Evolutionary conservation across 2,329 filamentous ascomycete species (phyloP).

Genomic region (Exophiala mesophila): DNA sequence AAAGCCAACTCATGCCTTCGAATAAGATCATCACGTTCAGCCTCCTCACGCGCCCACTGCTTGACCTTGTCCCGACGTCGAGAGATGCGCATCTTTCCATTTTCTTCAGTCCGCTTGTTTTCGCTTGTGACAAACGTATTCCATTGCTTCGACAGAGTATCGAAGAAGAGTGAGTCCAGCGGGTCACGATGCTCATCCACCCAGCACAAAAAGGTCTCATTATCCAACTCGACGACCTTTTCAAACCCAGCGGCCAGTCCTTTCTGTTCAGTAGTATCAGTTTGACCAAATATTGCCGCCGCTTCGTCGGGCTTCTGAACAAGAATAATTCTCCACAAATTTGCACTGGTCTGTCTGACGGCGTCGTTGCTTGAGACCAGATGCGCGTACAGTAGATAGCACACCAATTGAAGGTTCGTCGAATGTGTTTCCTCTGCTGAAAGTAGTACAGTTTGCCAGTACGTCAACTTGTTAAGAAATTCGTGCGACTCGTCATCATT

Average conservation of each 20-base stretch:
- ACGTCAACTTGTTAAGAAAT: slow-evolving; percentile 80
- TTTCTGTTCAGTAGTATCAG: slow-evolving; percentile 64
- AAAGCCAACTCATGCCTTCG: slow-evolving; percentile 82
- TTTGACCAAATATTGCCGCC: slow-evolving; percentile 65
- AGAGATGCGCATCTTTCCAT: slow-evolving; percentile 61
- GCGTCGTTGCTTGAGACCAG: slow-evolving; percentile 64
- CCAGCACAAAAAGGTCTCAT: slow-evolving; percentile 82
- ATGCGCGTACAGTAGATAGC: slow-evolving; percentile 89
- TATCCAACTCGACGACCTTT: slow-evolving; percentile 80
- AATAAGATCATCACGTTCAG: slow-evolving; percentile 64
- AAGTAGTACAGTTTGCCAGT: slow-evolving; percentile 92
- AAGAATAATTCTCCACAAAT: slow-evolving; percentile 84
- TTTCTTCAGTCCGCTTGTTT: slow-evolving; percentile 74
- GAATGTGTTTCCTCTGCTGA: slow-evolving; percentile 71
- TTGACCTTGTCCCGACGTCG: slow-evolving; percentile 79
- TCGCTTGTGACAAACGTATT: slow-evolving; percentile 79
- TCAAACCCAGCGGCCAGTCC: slow-evolving; percentile 72
- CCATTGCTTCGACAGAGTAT: slow-evolving; percentile 75
- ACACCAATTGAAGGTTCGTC: slow-evolving; percentile 78
- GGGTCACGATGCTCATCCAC: slow-evolving; percentile 75
- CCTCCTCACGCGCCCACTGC: slow-evolving; percentile 69
- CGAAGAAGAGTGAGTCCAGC: slow-evolving; percentile 77
- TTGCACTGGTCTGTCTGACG: slow-evolving; percentile 71
- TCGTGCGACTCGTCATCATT: slow-evolving; percentile 64
- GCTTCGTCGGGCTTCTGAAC: slow-evolving; percentile 89